These are phyloP conservation scores for Yamadazyma blattariae DNA, from an alignment of 1,139 yeast genomes.

Conservation along the genomic window DNA sequence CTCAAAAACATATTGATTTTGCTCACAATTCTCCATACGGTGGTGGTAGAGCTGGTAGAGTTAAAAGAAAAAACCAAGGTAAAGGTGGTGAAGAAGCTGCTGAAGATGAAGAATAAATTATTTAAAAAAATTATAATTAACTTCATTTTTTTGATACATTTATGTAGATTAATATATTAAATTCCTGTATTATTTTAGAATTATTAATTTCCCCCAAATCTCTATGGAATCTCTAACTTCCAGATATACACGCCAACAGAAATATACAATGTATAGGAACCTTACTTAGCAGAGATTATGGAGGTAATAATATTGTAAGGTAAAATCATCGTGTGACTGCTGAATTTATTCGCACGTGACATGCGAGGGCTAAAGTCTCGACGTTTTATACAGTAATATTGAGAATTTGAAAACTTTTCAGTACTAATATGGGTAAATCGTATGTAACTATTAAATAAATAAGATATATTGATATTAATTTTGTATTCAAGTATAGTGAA, in stretches of 20 bases:
- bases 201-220: background rate
- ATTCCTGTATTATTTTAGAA: background rate
- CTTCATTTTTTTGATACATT: slow-evolving; percentile 3
- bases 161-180: slow-evolving; percentile 6
- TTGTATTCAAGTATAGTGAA: too few relatives aligned
- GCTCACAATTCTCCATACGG: slow-evolving; percentile 99
- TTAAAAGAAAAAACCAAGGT: slow-evolving; percentile 93
- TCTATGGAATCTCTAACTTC: too few relatives aligned
- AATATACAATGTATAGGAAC: too few relatives aligned
- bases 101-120: slow-evolving; percentile 61
- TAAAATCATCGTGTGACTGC: background rate
- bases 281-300: too few relatives aligned
- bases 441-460: slow-evolving; percentile 33
- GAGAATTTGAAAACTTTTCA: slow-evolving; percentile 14
- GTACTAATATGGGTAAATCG: slow-evolving; percentile 71
- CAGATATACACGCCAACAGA: too few relatives aligned
- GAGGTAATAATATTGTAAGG: background rate
- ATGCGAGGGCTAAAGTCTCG: slow-evolving; percentile 16
- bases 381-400: background rate
- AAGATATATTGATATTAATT: too few relatives aligned
- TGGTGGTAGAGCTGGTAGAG: slow-evolving; percentile 99
- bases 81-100: slow-evolving; percentile 58
- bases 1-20: slow-evolving; percentile 99
- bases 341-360: slow-evolving; percentile 1
- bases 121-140: slow-evolving; percentile 5